These are phyloP conservation scores for Hibiscus tridactylites DNA, from an alignment of 345 rosid genomes.

Conservation along the genomic window DNA sequence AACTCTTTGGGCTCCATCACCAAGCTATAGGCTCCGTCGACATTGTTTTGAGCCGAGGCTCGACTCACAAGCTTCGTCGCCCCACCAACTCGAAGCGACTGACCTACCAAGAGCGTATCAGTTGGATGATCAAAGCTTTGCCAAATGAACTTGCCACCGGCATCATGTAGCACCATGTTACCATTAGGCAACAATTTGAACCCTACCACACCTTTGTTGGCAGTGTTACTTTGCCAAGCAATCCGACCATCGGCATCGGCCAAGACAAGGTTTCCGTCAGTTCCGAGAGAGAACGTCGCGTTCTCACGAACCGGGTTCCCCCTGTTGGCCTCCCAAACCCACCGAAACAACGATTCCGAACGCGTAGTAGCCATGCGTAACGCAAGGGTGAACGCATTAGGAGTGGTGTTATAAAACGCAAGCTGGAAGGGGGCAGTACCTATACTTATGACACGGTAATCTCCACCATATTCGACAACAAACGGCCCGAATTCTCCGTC, in stretches of 20 bases:
- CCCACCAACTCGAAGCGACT: constrained; percentile 22
- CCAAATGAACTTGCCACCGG: constrained; percentile 39
- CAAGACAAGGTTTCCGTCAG: constrained; percentile 40
- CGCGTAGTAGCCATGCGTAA: constrained; percentile 37
- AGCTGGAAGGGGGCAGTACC: constrained; percentile 33
- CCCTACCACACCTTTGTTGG: constrained; percentile 46
- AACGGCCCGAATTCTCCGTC: constrained; percentile 30
- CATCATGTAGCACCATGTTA: constrained; percentile 43
- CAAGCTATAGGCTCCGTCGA: constrained; percentile 31
- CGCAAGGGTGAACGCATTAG: constrained; percentile 40
- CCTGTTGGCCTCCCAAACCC: constrained; percentile 62
- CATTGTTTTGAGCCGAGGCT: constrained; percentile 15
- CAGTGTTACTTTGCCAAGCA: constrained; percentile 54
- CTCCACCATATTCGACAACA: constrained; percentile 27
- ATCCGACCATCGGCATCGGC: constrained; percentile 41
- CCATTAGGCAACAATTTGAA: constrained; percentile 37
- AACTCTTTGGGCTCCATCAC: constrained; percentile 29
- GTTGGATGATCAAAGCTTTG: constrained; percentile 53
- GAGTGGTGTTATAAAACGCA: constrained; percentile 47
- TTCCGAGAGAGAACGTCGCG: constrained; percentile 34
- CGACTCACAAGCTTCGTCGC: constrained; percentile 39
- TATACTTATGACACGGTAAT: constrained; percentile 21
- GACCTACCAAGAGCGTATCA: constrained; percentile 44
- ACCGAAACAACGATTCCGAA: constrained; percentile 39
- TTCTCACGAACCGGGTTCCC: constrained; percentile 40